Base-by-base conservation (phyloP, 148 eudicot genomes). In the Rhododendron griersonianum region DNA sequence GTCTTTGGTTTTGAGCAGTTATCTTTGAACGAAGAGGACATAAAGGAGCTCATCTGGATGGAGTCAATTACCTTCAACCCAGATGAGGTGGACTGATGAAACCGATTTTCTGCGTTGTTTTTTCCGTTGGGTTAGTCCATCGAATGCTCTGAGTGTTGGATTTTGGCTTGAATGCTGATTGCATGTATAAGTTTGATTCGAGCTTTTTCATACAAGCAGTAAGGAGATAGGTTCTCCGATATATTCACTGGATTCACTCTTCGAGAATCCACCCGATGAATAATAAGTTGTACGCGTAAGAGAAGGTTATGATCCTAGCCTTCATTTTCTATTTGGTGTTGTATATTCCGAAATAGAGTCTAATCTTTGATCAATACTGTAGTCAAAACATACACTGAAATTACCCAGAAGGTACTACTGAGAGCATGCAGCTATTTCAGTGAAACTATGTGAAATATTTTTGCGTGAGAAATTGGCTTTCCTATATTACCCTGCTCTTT, bases 31-130 rank as follows among this genome's bases (percentile, higher is more conserved):
- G 99, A 97, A 85, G 98, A 97, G 47, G 98, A 97, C 48, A 93
- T 97, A 78, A 95, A 94, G 88, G 96, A 95, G 88, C 95, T 97
- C 84, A 91, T 97, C 78, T 97, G 98, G 98, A 89, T 51, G 85
- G 99, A 97, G 89, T 73, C 98, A 0, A 81, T 95, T 83, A 91
- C 91, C 83, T 97, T 92, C 89, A 92, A 93, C 87, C 98, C 95
- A 3, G 96, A 93, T 84, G 84, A 88, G 86, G 87, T 73, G 11
- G 63, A 73, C 61, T 79, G 50, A 67, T 67, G 30, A 55, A 23
- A 65, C 33, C 13, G 25, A 28, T 50, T 10, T 44, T 47, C 33
- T 67, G 41, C 81, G 7, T 4, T 11, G 61, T 16, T 41, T 39
- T 83, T 53, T 47, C 71, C 21, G 53, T 25, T 55, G 8, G 39